Evolutionary conservation across 345 rosid species (phyloP).

Genomic region (Lagerstroemia speciosa): DNA sequence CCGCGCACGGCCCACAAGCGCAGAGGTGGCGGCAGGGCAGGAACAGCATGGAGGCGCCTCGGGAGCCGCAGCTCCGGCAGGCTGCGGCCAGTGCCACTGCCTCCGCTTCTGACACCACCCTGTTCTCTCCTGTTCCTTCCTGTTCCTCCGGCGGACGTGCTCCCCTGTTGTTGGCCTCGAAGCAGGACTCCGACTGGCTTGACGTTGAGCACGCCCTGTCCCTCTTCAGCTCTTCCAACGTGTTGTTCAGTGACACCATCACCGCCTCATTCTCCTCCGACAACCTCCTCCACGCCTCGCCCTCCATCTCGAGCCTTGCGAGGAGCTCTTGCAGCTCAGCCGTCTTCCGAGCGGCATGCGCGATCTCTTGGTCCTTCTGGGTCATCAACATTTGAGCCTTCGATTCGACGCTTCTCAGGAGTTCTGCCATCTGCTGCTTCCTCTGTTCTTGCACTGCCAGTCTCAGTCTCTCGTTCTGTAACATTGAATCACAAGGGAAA

Average conservation of each 20-base stretch:
- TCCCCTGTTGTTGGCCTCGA: conserved; percentile 18
- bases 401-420: conserved; percentile 22
- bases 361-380: conserved; percentile 29
- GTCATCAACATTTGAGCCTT: conserved; percentile 17
- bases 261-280: conserved; percentile 29
- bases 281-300: conserved; percentile 24
- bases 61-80: conserved; percentile 49
- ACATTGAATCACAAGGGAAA: neutral
- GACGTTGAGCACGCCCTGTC: conserved; percentile 32
- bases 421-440: conserved; percentile 15
- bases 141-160: conserved; percentile 14
- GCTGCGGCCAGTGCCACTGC: conserved; percentile 7
- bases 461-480: conserved; percentile 30
- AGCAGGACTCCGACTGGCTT: conserved; percentile 52
- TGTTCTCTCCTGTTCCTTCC: conserved; percentile 10
- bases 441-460: conserved; percentile 25
- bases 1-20: conserved; percentile 56
- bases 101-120: conserved; percentile 3
- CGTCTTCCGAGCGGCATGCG: conserved; percentile 15
- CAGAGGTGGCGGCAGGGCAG: conserved; percentile 93
- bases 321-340: conserved; percentile 23
- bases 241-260: conserved; percentile 21
- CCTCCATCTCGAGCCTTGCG: conserved; percentile 24
- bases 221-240: conserved; percentile 32
- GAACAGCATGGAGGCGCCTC: conserved; percentile 55